phyloP scores from a whole-genome alignment of 2,329 filamentous ascomycete genomes.

The Lasiodiplodia theobromae region DNA sequence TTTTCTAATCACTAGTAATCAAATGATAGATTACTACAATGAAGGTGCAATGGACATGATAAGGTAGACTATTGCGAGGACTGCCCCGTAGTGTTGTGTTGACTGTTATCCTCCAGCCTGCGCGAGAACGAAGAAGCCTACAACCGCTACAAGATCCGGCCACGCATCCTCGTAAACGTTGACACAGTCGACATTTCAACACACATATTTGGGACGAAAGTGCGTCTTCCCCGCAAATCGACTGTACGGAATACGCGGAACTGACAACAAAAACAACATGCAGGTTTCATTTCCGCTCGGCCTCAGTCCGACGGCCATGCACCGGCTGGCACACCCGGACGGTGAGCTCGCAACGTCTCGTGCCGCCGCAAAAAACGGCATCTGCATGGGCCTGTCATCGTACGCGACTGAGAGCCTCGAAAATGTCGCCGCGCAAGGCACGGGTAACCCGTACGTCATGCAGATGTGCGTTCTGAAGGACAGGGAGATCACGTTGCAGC shows the following conservation, averaged over 20 bases:
- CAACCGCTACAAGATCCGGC: constrained; percentile 42
- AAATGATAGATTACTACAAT: constrained; percentile 61
- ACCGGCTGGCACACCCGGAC: constrained; percentile 69
- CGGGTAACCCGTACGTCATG: constrained; percentile 58
- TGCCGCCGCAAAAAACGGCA: constrained; percentile 63
- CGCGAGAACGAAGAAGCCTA: constrained; percentile 44
- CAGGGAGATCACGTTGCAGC: constrained; percentile 49
- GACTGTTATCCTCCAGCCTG: constrained; percentile 31
- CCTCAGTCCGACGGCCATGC: constrained; percentile 67
- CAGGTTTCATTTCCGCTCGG: constrained; percentile 45
- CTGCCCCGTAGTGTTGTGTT: constrained; percentile 10
- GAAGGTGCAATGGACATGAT: constrained; percentile 63
- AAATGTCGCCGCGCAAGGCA: constrained; percentile 60
- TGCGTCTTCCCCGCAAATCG: background rate
- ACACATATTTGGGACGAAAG: constrained; percentile 43
- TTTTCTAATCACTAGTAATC: constrained; percentile 8
- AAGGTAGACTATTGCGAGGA: constrained; percentile 39
- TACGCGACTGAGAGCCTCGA: constrained; percentile 67
- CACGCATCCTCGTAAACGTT: constrained; percentile 43
- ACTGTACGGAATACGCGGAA: too few species aligned
- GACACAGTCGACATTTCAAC: constrained; percentile 36
- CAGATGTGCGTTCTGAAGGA: constrained; percentile 63
- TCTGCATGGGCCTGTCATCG: constrained; percentile 71
- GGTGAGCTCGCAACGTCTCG: constrained; percentile 67
- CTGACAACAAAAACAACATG: constrained; percentile 38